A percentile compares a stretch with the other conserved stretches of the same genome.
phyloP scores from a whole-genome alignment of 2,329 filamentous ascomycete genomes.

The Pseudogymnoascus sp. region DNA sequence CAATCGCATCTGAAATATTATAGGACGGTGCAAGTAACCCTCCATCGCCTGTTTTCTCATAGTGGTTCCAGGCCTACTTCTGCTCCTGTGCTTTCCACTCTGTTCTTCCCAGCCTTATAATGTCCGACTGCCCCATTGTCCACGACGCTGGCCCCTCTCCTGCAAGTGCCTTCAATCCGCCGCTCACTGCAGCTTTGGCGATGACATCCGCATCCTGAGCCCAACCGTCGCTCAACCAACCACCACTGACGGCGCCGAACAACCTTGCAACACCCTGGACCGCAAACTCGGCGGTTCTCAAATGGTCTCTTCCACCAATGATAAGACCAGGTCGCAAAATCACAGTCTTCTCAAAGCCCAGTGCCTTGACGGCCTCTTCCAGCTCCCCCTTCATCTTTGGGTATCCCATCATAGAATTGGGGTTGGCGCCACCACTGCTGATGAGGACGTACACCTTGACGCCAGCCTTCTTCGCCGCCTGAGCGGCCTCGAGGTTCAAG shows the following conservation, averaged over 20 bases:
- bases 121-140: slow-evolving; percentile 41
- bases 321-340: slow-evolving; percentile 70
- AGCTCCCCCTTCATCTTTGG: slow-evolving; percentile 76
- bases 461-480: slow-evolving; percentile 64
- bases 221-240: slow-evolving; percentile 51
- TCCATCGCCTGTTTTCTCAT: background rate
- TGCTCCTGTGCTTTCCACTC: slow-evolving; percentile 29
- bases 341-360: slow-evolving; percentile 71
- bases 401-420: slow-evolving; percentile 47
- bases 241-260: slow-evolving; percentile 47
- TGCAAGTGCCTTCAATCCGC: slow-evolving; percentile 38
- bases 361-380: slow-evolving; percentile 64
- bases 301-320: slow-evolving; percentile 59
- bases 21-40: background rate
- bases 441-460: slow-evolving; percentile 54
- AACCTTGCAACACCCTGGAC: slow-evolving; percentile 47
- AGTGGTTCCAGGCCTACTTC: background rate
- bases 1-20: background rate
- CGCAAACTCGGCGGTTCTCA: slow-evolving; percentile 50
- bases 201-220: slow-evolving; percentile 58
- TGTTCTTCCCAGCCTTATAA: slow-evolving; percentile 42
- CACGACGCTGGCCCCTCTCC: slow-evolving; percentile 38
- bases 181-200: slow-evolving; percentile 44
- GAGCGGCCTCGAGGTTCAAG: slow-evolving; percentile 71
- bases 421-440: slow-evolving; percentile 38